A percentile compares a stretch with the other conserved stretches of the same genome.
phyloP scores from a whole-genome alignment of 2,329 filamentous ascomycete genomes.

The Lasiodiplodia theobromae region DNA sequence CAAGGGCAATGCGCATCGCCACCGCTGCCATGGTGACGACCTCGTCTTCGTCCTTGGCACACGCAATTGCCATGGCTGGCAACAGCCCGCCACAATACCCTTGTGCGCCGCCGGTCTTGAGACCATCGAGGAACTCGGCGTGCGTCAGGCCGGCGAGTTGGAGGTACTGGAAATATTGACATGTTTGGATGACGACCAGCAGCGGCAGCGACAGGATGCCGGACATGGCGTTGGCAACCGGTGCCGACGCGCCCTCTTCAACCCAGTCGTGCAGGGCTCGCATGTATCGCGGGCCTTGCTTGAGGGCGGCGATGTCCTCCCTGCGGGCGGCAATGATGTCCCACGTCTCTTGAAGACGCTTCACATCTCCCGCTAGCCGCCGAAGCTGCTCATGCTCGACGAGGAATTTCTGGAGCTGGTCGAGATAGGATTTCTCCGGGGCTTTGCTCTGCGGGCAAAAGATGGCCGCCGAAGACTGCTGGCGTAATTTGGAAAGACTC shows the following conservation, averaged over 20 bases:
- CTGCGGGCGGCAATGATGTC: background rate
- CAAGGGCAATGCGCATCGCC: constrained; percentile 32
- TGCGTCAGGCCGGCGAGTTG: constrained; percentile 30
- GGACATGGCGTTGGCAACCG: constrained; percentile 33
- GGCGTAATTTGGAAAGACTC: background rate
- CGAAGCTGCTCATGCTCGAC: constrained; percentile 9
- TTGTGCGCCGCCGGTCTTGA: constrained; percentile 33
- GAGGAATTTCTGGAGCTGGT: constrained; percentile 33
- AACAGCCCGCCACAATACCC: constrained; percentile 31
- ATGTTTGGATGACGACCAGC: constrained; percentile 35
- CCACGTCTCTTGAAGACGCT: background rate
- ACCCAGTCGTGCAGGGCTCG: constrained; percentile 33
- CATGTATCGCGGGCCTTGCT: constrained; percentile 1
- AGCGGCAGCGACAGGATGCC: constrained; percentile 35
- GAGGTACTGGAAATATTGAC: constrained; percentile 37
- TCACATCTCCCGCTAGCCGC: background rate
- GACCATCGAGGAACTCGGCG: constrained; percentile 31
- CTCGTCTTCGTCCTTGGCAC: constrained; percentile 33
- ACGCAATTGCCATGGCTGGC: constrained; percentile 33
- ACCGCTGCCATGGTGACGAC: constrained; percentile 31
- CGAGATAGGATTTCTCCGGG: constrained; percentile 34
- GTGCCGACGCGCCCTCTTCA: constrained; percentile 31
- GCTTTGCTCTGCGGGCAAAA: constrained; percentile 38
- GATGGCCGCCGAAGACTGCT: constrained; percentile 32
- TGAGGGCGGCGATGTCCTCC: background rate